A percentile compares a stretch with the other conserved stretches of the same genome.
Conservation (phyloP, 2,329 filamentous ascomycete species). For the Chrysosporium keratinophilum region DNA sequence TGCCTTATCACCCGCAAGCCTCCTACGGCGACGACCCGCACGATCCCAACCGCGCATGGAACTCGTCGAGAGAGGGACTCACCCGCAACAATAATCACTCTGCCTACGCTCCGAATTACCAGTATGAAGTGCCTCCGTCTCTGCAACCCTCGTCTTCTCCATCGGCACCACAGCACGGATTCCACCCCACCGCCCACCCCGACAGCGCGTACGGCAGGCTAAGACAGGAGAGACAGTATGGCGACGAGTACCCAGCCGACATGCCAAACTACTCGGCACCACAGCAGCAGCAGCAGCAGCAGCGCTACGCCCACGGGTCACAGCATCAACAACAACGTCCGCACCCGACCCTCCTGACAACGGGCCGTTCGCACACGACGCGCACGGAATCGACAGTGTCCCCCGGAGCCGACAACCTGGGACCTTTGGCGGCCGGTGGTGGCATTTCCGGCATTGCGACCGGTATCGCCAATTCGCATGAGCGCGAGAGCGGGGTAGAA, state of each 20-base stretch:
- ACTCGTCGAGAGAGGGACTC: neutral
- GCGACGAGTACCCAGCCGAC: constrained; percentile 1
- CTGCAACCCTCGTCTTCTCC: neutral
- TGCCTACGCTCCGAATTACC: constrained; percentile 3
- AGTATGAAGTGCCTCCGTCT: constrained; percentile 1
- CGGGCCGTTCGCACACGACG: constrained; percentile 21
- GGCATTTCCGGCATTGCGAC: constrained; percentile 60
- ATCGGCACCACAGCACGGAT: neutral
- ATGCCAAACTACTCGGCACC: constrained; percentile 1
- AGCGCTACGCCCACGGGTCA: neutral
- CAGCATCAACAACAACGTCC: neutral
- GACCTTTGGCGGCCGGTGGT: constrained; percentile 45
- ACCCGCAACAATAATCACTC: neutral
- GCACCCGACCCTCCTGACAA: neutral
- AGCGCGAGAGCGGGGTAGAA: constrained; percentile 55
- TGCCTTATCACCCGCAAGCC: constrained; percentile 8
- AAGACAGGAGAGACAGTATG: constrained; percentile 10
- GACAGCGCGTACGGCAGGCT: constrained; percentile 17
- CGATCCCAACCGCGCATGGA: neutral
- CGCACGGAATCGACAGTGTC: constrained; percentile 39
- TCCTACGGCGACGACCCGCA: constrained; percentile 2
- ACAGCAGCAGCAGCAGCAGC: neutral
- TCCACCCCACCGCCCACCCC: constrained; percentile 18
- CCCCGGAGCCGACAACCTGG: constrained; percentile 58
- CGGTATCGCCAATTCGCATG: constrained; percentile 51